Conservation (phyloP, 768 basidiomycete species). For the Paxillus ammoniavirescens region DNA sequence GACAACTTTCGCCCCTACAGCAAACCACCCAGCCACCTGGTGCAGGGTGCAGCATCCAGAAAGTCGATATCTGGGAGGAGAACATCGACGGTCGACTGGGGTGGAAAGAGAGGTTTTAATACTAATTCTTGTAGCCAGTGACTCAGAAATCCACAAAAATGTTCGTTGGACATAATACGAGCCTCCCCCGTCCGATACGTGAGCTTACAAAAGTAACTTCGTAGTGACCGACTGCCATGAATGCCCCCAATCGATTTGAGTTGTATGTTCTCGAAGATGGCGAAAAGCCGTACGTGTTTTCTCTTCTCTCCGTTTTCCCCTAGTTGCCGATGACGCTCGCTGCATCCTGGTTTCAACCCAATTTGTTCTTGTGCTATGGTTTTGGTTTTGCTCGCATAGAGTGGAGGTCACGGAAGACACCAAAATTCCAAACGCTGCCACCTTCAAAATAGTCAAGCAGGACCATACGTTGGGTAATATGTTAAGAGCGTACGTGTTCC, state of each 20-base stretch:
- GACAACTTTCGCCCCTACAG: constrained; percentile 2
- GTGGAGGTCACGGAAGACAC: constrained; percentile 93
- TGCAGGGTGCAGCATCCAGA: no score
- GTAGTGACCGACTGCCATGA: constrained; percentile 50
- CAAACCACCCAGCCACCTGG: background rate
- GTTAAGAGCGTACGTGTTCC: constrained; percentile 77
- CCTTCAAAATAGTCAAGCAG: constrained; percentile 91
- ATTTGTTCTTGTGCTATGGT: constrained; percentile 1
- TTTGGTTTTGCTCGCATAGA: constrained; percentile 39
- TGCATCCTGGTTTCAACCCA: constrained; percentile 9
- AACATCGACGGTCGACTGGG: no score
- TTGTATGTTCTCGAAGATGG: constrained; percentile 90
- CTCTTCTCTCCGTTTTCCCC: background rate
- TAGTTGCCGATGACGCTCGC: background rate
- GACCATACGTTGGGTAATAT: constrained; percentile 97
- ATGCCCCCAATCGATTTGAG: constrained; percentile 93
- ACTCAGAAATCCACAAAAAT: background rate
- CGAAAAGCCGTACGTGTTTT: constrained; percentile 80
- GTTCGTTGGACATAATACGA: background rate
- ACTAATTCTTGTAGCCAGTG: no score
- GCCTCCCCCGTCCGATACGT: background rate
- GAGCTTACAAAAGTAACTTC: background rate
- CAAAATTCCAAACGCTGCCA: constrained; percentile 96
- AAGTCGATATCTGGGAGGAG: no score
- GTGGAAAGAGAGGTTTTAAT: no score